phyloP scores from a whole-genome alignment of 23 red algal genomes.

The Gracilaria caudata region DNA sequence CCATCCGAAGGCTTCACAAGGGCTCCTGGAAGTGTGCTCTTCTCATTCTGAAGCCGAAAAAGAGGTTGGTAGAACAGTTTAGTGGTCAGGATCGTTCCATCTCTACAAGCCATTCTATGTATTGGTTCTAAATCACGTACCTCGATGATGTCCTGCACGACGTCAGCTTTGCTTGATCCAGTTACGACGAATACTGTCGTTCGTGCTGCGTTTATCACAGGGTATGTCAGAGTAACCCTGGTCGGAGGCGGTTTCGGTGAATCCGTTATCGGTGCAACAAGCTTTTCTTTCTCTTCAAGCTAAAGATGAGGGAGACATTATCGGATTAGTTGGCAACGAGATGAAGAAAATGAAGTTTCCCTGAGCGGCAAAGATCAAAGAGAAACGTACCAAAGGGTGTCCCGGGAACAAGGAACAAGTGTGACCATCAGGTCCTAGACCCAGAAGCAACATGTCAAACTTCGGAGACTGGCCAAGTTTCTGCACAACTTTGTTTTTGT shows the following conservation, averaged over 20 bases:
- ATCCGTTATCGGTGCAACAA: conserved; percentile 68
- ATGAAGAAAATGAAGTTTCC: background rate
- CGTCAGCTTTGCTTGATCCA: conserved; percentile 72
- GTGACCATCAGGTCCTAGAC: conserved; percentile 95
- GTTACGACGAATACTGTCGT: conserved; percentile 77
- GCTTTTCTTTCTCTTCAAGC: conserved; percentile 57
- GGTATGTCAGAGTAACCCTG: conserved; percentile 85
- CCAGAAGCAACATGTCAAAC: conserved; percentile 80
- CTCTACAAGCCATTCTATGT: background rate
- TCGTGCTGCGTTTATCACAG: conserved; percentile 75
- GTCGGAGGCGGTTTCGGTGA: conserved; percentile 92
- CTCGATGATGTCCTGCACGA: conserved; percentile 74
- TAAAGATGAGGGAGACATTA: background rate
- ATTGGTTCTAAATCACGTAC: conserved; percentile 15
- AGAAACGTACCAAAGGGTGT: conserved; percentile 71
- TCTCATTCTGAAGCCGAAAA: background rate
- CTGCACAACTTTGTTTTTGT: conserved; percentile 25
- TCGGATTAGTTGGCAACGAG: background rate
- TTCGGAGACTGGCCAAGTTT: conserved; percentile 4
- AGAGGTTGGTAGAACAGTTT: background rate
- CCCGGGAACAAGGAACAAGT: conserved; percentile 94
- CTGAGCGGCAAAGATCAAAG: background rate
- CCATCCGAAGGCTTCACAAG: conserved; percentile 31
- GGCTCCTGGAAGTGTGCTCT: conserved; percentile 50
- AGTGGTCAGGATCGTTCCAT: background rate